Base-by-base conservation (phyloP, 1,284 basidiomycete species). In the Mycena sp. region DNA sequence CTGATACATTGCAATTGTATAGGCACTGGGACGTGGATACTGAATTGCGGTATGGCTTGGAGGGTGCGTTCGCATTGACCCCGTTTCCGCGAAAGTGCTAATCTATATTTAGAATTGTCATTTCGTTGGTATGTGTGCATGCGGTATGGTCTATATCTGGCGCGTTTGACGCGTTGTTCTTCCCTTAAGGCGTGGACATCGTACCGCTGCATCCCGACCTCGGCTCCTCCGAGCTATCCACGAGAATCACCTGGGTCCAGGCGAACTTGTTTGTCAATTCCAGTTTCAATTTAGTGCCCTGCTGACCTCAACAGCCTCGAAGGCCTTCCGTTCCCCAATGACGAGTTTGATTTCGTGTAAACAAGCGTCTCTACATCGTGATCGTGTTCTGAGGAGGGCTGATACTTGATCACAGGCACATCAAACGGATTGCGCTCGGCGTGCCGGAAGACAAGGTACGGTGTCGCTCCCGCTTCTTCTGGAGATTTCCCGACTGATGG, bases 291-390 rank as follows among this genome's bases (percentile, higher is more conserved):
- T n/a, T n/a, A n/a, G n/a, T n/a, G n/a, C n/a, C n/a, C 56, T 17
- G 37, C 51, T 57, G n/a, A 43, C 23, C 41, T 51, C 56, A 51
- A 65, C 43, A 90, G 89, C 71, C 76, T 92, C 32, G 87, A 90
- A 60, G 79, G 80, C 0, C 80, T 92, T 50, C 89, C 90, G 0
- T 92, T 92, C 71, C 82, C 82, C 16, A 81, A 87, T 65, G 86
- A 86, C 38, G 87, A 90, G 70, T 92, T 92, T 70, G 90, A 91
- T 70, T 90, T 85, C 70, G 87, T 91, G 87, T 90, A 76, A 72
- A 87, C 77, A 19, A 21, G 19, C 59, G 40, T 37, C 26, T 26
- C 52, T n/a, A 44, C n/a, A 29, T 23, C 26, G 14, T 43, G 35
- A 58, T 58, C 48, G 26, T 30, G 49, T 58, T 48, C 23, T 46